Evolutionary conservation across 345 rosid species (phyloP).

Genomic region (Eucalyptus caleyi): DNA sequence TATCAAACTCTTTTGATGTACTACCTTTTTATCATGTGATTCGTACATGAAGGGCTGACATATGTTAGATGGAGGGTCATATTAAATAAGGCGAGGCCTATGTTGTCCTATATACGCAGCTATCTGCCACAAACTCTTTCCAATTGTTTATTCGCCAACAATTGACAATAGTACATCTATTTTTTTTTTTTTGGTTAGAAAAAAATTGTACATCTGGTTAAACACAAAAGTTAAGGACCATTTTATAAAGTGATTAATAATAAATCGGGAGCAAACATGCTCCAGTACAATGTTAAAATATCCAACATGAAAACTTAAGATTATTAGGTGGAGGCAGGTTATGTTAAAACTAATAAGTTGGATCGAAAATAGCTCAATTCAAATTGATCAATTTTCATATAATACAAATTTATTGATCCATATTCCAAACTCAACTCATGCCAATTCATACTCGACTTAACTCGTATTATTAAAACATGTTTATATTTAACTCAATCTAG

Average conservation of each 20-base stretch:
- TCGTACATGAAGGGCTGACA: not conserved
- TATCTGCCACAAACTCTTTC: not conserved
- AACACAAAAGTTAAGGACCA: not conserved
- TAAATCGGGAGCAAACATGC: not conserved
- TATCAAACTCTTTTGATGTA: not conserved
- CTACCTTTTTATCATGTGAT: not conserved
- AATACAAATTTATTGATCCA: no score
- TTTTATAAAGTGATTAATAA: no score
- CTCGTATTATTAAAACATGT: accelerated
- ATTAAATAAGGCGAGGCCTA: not conserved
- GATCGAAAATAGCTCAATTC: accelerated
- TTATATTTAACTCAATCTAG: no score
- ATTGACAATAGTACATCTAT: no score
- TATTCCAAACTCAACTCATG: no score
- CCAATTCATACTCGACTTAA: accelerated
- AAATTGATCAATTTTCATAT: no score
- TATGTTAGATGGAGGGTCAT: accelerated
- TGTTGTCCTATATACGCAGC: not conserved
- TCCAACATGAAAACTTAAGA: not conserved
- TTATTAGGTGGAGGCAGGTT: not conserved
- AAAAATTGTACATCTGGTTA: not conserved
- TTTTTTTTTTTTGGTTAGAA: no score
- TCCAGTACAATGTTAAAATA: not conserved
- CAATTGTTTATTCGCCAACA: no score
- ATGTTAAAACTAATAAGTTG: accelerated